Evolutionary conservation across 2,329 filamentous ascomycete genomes (phyloP), one percentile per base, ranked within the genome.

Genomic region (Aureobasidium subglaciale): DNA sequence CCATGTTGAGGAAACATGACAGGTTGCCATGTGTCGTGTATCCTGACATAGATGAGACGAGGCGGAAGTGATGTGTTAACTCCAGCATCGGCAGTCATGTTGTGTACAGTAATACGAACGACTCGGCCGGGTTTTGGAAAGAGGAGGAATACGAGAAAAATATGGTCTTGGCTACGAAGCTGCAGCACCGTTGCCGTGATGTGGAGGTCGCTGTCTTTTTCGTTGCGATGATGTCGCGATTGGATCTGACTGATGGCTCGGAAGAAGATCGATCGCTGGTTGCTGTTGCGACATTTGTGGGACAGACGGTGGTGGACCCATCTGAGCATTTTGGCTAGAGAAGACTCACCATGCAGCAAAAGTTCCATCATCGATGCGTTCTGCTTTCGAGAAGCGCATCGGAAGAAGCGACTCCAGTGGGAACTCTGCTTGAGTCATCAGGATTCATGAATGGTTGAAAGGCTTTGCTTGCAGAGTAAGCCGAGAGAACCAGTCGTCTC

Each of bases 121-220:
- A 16, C 43, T 48, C 43, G 43, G 43, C 43, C 43, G 43, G 6
- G 32, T 49, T 49, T 49, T 32, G 32, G 8, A 25, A 38, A 50
- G 46, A 50, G 29, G 32, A 37, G 32, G 15, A 50, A 50, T 37
- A 37, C 46, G 46, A 27, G 34, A 35, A 20, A 50, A 18, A 29
- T 15, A 32, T 38, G 46, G 34, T 35, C 34, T 50, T 50, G 15
- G 46, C 30, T 32, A 13, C n/a, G 2, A 20, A 24, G 34, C 34
- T 50, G 46, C 46, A 50, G 4, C 32, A 50, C 32, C 46, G 46
- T 50, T 50, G 32, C 20, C 20, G 20, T 30, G n/a, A 34, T 20
- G 43, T 48, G 43, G 43, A 48, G 18, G 43, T 30, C 24, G 43
- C 25, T 34, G 30, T 48, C 24, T n/a, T 6, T 24, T 35, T 22